Evolutionary conservation across 805 yeast species (phyloP).

Genomic region (Wickerhamomyces chambardii): DNA sequence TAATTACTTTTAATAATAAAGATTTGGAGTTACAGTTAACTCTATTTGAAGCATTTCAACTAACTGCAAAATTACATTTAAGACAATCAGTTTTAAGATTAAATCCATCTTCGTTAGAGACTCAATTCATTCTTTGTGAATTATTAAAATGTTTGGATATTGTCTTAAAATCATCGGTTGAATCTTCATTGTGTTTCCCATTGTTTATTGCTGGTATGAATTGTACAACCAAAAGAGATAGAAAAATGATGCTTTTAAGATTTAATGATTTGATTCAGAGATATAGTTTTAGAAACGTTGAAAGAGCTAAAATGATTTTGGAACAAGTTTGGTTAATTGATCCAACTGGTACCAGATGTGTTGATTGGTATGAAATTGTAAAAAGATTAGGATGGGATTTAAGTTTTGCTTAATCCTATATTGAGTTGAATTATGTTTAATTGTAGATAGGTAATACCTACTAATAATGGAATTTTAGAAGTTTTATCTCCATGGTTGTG

Average conservation of each 20-base stretch:
- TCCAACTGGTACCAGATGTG: slow-evolving; percentile 43
- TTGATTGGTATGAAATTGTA: slow-evolving; percentile 69
- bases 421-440: too few relatives aligned
- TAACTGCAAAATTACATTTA: slow-evolving; percentile 59
- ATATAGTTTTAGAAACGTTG: slow-evolving; percentile 61
- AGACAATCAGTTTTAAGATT: slow-evolving; percentile 53
- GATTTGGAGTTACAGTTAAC: slow-evolving; percentile 63
- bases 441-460: too few relatives aligned
- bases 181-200: slow-evolving; percentile 69
- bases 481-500: too few relatives aligned
- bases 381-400: slow-evolving; percentile 68
- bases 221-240: slow-evolving; percentile 42
- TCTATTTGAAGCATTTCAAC: slow-evolving; percentile 61
- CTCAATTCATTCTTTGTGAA: slow-evolving; percentile 48
- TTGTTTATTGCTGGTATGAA: slow-evolving; percentile 71
- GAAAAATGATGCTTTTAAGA: slow-evolving; percentile 39
- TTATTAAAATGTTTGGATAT: slow-evolving; percentile 49
- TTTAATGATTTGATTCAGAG: slow-evolving; percentile 48
- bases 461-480: too few relatives aligned
- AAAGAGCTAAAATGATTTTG: slow-evolving; percentile 28
- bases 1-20: slow-evolving; percentile 26
- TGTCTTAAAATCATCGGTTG: slow-evolving; percentile 57
- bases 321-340: slow-evolving; percentile 33
- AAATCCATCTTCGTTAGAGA: slow-evolving; percentile 55
- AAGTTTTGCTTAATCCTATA: slow-evolving; percentile 45